phyloP scores from a whole-genome alignment of 768 basidiomycete species.

The Boletus edulis region DNA sequence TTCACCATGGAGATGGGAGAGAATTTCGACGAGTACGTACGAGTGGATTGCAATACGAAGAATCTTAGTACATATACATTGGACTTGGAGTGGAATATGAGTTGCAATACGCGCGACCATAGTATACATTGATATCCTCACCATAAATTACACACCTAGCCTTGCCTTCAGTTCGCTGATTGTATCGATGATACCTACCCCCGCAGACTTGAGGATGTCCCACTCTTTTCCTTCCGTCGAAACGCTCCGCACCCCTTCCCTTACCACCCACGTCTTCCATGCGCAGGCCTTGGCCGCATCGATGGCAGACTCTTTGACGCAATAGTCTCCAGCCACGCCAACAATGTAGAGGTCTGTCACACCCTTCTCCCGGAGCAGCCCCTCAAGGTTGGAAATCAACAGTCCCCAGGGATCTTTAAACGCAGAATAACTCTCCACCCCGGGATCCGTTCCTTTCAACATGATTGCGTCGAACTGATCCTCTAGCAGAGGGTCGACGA shows the following conservation, averaged over 20 bases:
- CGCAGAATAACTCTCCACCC: conserved; percentile 80
- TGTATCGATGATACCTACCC: conserved; percentile 32
- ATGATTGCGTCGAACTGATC: conserved; percentile 42
- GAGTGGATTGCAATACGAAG: too few species aligned
- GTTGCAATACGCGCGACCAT: too few species aligned
- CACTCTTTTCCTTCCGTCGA: conserved; percentile 34
- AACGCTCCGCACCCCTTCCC: conserved; percentile 46
- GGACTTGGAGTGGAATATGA: too few species aligned
- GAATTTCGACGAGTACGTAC: too few species aligned
- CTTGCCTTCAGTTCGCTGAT: conserved; percentile 27
- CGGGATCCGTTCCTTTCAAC: conserved; percentile 53
- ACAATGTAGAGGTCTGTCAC: conserved; percentile 62
- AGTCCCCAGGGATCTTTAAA: conserved; percentile 61
- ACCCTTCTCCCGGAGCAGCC: conserved; percentile 36
- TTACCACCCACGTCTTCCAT: conserved; percentile 51
- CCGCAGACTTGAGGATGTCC: conserved; percentile 36
- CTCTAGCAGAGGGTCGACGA: conserved; percentile 52
- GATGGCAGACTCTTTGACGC: conserved; percentile 59
- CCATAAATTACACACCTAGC: conserved; percentile 11
- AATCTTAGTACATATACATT: too few species aligned
- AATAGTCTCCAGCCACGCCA: conserved; percentile 78
- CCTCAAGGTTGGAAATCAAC: conserved; percentile 46
- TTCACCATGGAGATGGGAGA: too few species aligned
- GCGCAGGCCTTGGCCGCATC: conserved; percentile 46
- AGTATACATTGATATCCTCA: not conserved